phyloP scores from a whole-genome alignment of 2,329 filamentous ascomycete genomes.

The Cadophora malorum region DNA sequence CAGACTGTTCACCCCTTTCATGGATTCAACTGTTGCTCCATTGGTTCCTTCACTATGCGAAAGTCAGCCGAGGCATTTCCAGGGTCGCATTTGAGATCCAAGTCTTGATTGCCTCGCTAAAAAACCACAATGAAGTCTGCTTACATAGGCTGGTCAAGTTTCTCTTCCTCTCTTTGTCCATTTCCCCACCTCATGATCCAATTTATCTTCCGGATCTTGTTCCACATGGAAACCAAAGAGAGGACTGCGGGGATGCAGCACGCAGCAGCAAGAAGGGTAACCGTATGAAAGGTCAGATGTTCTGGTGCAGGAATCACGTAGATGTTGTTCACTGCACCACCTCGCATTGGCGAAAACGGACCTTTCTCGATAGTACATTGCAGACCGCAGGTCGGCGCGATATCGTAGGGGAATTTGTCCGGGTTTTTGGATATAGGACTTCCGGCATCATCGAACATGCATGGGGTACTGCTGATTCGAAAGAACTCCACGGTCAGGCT shows the following conservation, averaged over 20 bases:
- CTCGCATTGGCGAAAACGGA: conserved; percentile 61
- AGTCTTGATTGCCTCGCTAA: too few relatives aligned
- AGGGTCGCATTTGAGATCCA: too few relatives aligned
- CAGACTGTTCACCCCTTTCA: conserved; percentile 61
- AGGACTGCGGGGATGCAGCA: conserved; percentile 70
- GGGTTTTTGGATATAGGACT: conserved; percentile 47
- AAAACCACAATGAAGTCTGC: too few relatives aligned
- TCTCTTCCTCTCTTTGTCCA: conserved; percentile 37
- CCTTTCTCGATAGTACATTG: conserved; percentile 53
- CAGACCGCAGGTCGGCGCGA: conserved; percentile 51
- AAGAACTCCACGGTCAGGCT: conserved; percentile 71
- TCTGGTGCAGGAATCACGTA: conserved; percentile 66
- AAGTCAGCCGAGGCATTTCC: neutral
- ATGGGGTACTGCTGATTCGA: conserved; percentile 54
- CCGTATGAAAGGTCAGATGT: conserved; percentile 62
- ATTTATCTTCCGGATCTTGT: conserved; percentile 68
- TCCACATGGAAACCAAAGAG: conserved; percentile 66
- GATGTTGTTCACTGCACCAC: conserved; percentile 63
- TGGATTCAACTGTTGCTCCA: conserved; percentile 56
- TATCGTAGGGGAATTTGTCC: conserved; percentile 53
- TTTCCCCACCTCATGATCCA: conserved; percentile 56
- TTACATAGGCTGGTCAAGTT: conserved; percentile 49
- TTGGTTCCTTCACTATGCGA: conserved; percentile 56
- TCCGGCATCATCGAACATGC: conserved; percentile 50
- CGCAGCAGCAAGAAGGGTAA: conserved; percentile 65